Conservation (phyloP, 176 grass and related monocot species). For the Eleusine indica region DNA sequence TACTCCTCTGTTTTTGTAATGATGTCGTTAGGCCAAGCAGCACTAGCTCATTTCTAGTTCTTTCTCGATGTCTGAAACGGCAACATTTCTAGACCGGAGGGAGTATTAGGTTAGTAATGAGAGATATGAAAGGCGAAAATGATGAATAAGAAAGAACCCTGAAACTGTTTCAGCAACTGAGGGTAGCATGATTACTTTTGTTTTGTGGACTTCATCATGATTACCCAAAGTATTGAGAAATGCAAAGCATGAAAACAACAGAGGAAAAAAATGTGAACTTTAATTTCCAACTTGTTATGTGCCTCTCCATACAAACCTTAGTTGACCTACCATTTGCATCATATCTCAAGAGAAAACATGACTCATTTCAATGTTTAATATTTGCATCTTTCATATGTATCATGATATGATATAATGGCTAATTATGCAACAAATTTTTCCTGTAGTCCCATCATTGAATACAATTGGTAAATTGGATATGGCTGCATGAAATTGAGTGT, state of each 20-base stretch:
- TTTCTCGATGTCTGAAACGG: too few species aligned
- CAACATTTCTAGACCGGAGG: too few species aligned
- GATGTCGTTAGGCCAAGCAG: too few species aligned
- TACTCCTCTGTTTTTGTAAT: too few species aligned
- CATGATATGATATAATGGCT: slow-evolving; percentile 2
- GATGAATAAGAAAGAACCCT: not conserved
- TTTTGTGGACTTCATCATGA: not conserved
- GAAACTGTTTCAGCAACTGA: not conserved
- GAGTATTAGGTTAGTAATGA: not conserved
- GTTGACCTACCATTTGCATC: slow-evolving; percentile 5
- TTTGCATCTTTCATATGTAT: slow-evolving; percentile 2
- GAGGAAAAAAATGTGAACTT: not conserved
- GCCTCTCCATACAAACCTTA: not conserved
- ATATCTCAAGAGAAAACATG: not conserved
- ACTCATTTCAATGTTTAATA: slow-evolving; percentile 17
- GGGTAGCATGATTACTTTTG: not conserved
- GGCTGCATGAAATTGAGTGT: slow-evolving; percentile 21
- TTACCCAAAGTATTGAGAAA: not conserved
- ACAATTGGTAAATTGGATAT: slow-evolving; percentile 1
- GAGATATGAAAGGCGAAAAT: not conserved
- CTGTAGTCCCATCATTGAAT: slow-evolving; percentile 18
- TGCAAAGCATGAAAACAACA: not conserved
- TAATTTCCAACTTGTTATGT: slow-evolving; percentile 1
- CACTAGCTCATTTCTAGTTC: too few species aligned
- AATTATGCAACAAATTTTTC: not conserved